Conservation (phyloP, 2,329 filamentous ascomycete species). For the Fusarium scirpi region DNA sequence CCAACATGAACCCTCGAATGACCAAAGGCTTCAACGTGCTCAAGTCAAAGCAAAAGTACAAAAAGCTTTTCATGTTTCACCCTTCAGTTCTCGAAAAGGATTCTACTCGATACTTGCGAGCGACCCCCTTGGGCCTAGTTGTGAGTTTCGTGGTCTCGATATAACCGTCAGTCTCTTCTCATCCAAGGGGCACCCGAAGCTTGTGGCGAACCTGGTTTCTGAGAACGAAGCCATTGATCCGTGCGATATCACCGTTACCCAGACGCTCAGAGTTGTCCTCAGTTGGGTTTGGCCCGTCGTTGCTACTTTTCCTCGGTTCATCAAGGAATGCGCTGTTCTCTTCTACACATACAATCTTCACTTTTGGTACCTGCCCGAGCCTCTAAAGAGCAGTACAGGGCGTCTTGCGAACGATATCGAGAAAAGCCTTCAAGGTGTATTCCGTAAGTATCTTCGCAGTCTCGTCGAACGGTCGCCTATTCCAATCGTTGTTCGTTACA, state of each 20-base stretch:
- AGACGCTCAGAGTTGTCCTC: conserved; percentile 61
- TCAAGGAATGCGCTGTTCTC: conserved; percentile 69
- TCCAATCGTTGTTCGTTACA: conserved; percentile 65
- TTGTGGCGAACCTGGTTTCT: conserved; percentile 71
- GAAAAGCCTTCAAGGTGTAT: conserved; percentile 58
- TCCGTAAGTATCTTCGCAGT: conserved; percentile 61
- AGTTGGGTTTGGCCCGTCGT: conserved; percentile 77
- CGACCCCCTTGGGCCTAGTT: conserved; percentile 57
- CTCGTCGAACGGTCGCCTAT: conserved; percentile 61
- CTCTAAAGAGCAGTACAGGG: conserved; percentile 66
- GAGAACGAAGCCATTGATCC: conserved; percentile 64
- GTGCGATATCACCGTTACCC: conserved; percentile 54
- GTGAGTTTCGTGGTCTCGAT: conserved; percentile 60
- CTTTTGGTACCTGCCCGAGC: conserved; percentile 75
- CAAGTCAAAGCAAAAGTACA: conserved; percentile 65
- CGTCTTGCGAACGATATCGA: conserved; percentile 66
- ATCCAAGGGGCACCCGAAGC: conserved; percentile 69
- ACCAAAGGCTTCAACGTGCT: conserved; percentile 5
- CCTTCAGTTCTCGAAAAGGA: conserved; percentile 75
- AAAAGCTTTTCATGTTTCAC: conserved; percentile 83
- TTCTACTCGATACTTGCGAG: conserved; percentile 63
- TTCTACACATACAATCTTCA: conserved; percentile 69
- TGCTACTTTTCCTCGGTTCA: conserved; percentile 73
- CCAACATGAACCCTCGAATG: not conserved
- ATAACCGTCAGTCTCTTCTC: conserved; percentile 71